Percentiles rank a stretch among this genome's conserved stretches.
Conservation (phyloP, 2,329 filamentous ascomycete genomes). For the Myriosclerotinia scirpicola region DNA sequence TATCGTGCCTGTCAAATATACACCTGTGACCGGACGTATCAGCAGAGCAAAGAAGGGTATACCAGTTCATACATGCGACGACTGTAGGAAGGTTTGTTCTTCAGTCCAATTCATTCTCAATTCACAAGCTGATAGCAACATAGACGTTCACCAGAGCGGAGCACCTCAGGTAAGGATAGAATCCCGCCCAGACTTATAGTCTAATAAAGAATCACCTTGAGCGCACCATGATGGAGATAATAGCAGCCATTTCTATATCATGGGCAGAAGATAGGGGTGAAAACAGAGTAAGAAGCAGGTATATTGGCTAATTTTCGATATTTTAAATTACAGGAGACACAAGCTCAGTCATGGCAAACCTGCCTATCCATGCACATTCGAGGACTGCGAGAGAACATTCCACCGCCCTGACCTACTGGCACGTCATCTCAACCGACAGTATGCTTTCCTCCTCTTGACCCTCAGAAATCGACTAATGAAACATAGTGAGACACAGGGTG, state of each 20-base stretch:
- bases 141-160: constrained; percentile 64
- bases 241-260: background rate
- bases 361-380: constrained; percentile 51
- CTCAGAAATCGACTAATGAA: constrained; percentile 27
- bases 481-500: constrained; percentile 48
- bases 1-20: constrained; percentile 40
- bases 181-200: background rate
- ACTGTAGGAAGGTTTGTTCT: constrained; percentile 37
- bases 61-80: constrained; percentile 41
- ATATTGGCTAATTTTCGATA: background rate
- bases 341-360: constrained; percentile 60
- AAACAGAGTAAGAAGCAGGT: background rate
- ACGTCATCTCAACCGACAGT: constrained; percentile 57
- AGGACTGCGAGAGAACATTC: constrained; percentile 57
- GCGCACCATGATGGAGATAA: background rate
- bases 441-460: constrained; percentile 33
- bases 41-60: constrained; percentile 42
- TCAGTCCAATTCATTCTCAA: background rate
- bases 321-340: constrained; percentile 50
- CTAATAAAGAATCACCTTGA: background rate
- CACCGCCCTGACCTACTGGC: constrained; percentile 59
- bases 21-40: constrained; percentile 41
- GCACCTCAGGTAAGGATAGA: constrained; percentile 53
- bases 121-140: constrained; percentile 26
- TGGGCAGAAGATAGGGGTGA: background rate